Evolutionary conservation across 2,329 filamentous ascomycete genomes (phyloP), one percentile per base, ranked within the genome.

Genomic region (Talaromyces sp.): DNA sequence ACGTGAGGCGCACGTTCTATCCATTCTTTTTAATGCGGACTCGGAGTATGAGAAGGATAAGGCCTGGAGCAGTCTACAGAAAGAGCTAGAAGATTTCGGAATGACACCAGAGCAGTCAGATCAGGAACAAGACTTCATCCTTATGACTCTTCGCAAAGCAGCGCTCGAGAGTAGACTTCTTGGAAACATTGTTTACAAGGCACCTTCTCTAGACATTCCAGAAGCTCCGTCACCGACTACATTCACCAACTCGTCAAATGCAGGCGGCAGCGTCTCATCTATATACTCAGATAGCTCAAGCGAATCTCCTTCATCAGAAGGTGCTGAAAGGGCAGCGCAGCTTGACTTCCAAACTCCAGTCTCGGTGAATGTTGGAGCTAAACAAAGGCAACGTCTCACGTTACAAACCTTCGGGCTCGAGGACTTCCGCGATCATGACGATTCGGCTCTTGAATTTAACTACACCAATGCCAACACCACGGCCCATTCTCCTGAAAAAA

Each of bases 51-150:
- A 55, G 22, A 47, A 46, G 22, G 46, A 47, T 6, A 32, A 49
- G 29, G 47, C 48, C 6, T 61, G 60, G 60, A 20, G 30, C 29
- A 30, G 40, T 16, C 41, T 62, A 3, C 55, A 56, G 22, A 20
- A 47, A 13, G 51, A 52, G 27, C 42, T 62, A 24, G 41, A 50
- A 2, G 45, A 37, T 27, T 19, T 51, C n/a, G 60, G 57, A 32
- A 53, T 62, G 14, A 5, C 46, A 14, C 30, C 48, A 10, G 39
- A 52, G n/a, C 42, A 56, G 20, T 56, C 56, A 9, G 36, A 17
- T 6, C 48, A 54, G 16, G 51, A 58, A 11, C 50, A 40, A 2
- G 49, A 51, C 3, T 51, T 52, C 19, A 60, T 59, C 27, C 46
- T 59, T 14, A 57, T 50, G 9, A 54, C 48, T n/a, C 35, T 62